Conservation (phyloP, 257 asterid genomes). For the Solanum megistacrolobum region DNA sequence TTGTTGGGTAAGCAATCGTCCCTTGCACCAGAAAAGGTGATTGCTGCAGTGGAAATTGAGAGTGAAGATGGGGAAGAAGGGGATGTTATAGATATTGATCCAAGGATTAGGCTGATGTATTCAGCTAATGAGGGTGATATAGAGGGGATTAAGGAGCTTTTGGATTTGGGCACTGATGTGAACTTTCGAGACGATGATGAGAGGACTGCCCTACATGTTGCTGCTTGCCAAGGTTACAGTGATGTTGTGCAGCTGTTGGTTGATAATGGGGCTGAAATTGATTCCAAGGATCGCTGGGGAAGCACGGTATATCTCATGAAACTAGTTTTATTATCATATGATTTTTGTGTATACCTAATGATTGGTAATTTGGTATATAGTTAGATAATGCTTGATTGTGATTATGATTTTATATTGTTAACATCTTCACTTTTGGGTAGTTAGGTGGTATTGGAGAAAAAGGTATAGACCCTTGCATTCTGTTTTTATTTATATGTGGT, state of each 20-base stretch:
- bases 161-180: slow-evolving; percentile 55
- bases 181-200: slow-evolving; percentile 81
- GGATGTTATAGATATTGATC: slow-evolving; percentile 47
- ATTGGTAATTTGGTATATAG: not conserved
- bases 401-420: not conserved
- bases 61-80: slow-evolving; percentile 33
- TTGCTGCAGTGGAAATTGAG: slow-evolving; percentile 25
- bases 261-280: slow-evolving; percentile 48
- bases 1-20: slow-evolving; percentile 85
- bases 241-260: slow-evolving; percentile 61
- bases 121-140: slow-evolving; percentile 74
- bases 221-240: slow-evolving; percentile 89
- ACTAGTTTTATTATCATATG: not conserved
- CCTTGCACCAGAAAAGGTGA: slow-evolving; percentile 67
- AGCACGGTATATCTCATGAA: slow-evolving; percentile 62
- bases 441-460: not conserved
- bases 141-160: slow-evolving; percentile 73
- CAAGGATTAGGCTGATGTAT: slow-evolving; percentile 80
- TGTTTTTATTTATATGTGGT: not conserved
- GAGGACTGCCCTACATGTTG: slow-evolving; percentile 88
- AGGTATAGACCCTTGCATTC: not conserved
- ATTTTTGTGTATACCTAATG: not conserved
- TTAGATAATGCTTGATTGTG: not conserved
- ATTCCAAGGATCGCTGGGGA: slow-evolving; percentile 85
- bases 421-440: not conserved